Base-by-base conservation (phyloP, 257 asterid genomes). In the Fraxinus excelsior region DNA sequence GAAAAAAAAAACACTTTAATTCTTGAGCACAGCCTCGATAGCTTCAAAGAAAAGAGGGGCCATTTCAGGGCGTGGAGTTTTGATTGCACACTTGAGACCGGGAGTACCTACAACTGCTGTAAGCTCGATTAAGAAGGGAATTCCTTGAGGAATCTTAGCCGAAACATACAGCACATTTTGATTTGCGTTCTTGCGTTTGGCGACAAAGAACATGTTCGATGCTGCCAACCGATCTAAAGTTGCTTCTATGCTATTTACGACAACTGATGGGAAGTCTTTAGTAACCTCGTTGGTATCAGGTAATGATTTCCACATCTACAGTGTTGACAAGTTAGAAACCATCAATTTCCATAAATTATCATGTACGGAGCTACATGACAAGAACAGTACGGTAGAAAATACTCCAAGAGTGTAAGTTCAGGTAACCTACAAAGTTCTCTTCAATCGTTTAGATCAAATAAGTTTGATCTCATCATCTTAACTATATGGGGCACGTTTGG, bases 251-350 rank as follows among this genome's bases (percentile, higher is more conserved):
- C 92, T 90, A 32, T 86, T 91, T 71, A 96, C 82, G 79, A 91
- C 97, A 25, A 90, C 64, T 51, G 89, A 82, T 32, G 98, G 92
- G 76, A 93, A 91, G 51, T 96, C 99, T 84, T 82, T 92, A 13
- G 92, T 84, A 19, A 94, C 88, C 85, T 96, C 99, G 28, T 96
- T 92, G 19, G 99, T 80, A 85, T 96, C 99, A 3, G 99, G 99
- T 75, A 96, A 81, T 3, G 99, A 96, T 82, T 94, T 96, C 99
- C 99, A 96, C 5, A 97, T 96, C 99, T 96, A 90, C 72, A 67
- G 19, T 56, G 80, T 31, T 67, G 3, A 58, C 65, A 70, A 10
- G 62, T 26, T 68, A 46, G 68, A 67, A 70, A 72, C 32, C 31
- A 73, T 82, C 44, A 79, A 31, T 73, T 79, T 65, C 75, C 62